Evolutionary conservation across 1,139 yeast genomes (phyloP), one percentile per base, ranked within the genome.

Genomic region (Yamadazyma taylorii): DNA sequence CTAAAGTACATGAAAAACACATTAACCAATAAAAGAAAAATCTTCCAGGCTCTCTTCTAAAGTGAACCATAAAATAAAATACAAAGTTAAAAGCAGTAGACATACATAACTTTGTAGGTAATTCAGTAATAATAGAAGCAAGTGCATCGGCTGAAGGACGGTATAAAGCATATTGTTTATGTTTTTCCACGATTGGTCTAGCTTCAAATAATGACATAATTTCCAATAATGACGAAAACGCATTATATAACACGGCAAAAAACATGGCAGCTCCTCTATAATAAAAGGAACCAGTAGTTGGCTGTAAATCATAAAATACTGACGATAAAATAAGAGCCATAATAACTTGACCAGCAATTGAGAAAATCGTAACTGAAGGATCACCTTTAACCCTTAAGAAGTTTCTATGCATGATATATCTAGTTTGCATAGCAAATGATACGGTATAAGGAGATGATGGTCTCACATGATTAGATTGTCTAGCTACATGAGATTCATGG

Each of bases 131-230:
- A 46, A 79, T 66, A 37, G 73, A 71, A 40, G 81, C 82, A 34
- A 80, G 53, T 6, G 85, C 79, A 55, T 81, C 85, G n/a, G 82
- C 82, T 26, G 85, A 75, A 24, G 82, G 78, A 43, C 79, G 80
- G 49, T 81, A 81, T 58, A 81, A 68, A 4, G 85, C 80, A 57
- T 78, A 85, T 29, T 79, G 72, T 55, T 81, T 81, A 51, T 86
- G 95, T 55, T 87, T 87, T 58, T 84, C 90, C 21, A 85, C 85
- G 45, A 86, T 77, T 2, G 85, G 81, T 53, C 95, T 78, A n/a
- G 87, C 81, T 52, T 82, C 89, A 46, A 66, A 74, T 38, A 84
- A 61, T 6, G 85, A 63, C 63, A 83, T 75, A 47, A 86, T 79
- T 60, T 86, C 95, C 56, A 85, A 69, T 49, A 85, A 64, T 14